phyloP scores from a whole-genome alignment of 2,329 filamentous ascomycete species.

The Penicillium concentricum region DNA sequence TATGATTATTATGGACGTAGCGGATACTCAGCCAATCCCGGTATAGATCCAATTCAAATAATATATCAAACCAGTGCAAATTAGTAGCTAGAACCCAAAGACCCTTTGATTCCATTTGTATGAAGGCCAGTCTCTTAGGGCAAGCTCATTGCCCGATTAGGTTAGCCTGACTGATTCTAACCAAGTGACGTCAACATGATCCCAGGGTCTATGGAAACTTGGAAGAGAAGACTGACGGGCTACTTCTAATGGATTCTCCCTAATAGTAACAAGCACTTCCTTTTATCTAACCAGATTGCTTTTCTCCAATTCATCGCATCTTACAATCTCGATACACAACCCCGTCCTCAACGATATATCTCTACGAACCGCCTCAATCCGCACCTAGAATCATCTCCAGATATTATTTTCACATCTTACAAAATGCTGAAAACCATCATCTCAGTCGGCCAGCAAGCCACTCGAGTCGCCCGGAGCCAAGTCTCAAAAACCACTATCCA shows the following conservation, averaged over 20 bases:
- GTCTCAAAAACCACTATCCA: neutral
- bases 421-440: slow-evolving; percentile 25
- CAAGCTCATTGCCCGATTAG: slow-evolving; percentile 17
- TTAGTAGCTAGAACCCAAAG: neutral
- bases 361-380: neutral
- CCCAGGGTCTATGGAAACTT: slow-evolving; percentile 12
- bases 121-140: neutral
- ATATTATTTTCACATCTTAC: neutral
- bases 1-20: neutral
- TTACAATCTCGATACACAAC: neutral
- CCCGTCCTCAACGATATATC: neutral
- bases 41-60: accelerated
- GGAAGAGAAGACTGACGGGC: neutral
- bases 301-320: neutral
- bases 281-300: neutral
- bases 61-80: neutral
- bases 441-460: slow-evolving; percentile 14
- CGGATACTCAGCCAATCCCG: neutral
- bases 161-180: slow-evolving; percentile 10
- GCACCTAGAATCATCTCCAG: neutral
- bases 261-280: neutral
- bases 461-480: slow-evolving; percentile 3
- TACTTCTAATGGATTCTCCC: neutral
- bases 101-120: neutral
- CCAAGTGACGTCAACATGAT: slow-evolving; percentile 31